These are phyloP conservation scores for Pascua guehoae DNA, from an alignment of 1,284 basidiomycete genomes.

Conservation along the genomic window DNA sequence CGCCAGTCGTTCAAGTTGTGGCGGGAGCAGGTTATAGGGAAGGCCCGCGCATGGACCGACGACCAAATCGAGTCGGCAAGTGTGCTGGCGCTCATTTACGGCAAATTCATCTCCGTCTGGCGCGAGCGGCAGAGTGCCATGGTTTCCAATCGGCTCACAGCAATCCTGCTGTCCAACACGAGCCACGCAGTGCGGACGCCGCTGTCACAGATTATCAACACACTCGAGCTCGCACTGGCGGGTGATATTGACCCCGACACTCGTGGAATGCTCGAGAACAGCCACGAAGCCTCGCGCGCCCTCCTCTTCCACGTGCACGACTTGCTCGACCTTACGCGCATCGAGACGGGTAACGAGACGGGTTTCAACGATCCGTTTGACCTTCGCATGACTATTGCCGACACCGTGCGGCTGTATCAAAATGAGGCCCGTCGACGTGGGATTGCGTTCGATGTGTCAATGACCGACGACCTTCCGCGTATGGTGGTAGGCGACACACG, in stretches of 20 bases:
- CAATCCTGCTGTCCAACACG: slow-evolving; percentile 78
- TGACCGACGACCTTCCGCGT: slow-evolving; percentile 56
- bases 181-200: slow-evolving; percentile 68
- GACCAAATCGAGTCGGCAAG: slow-evolving; percentile 84
- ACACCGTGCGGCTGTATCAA: slow-evolving; percentile 59
- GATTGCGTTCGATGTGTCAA: slow-evolving; percentile 62
- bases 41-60: slow-evolving; percentile 73
- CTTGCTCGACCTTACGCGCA: slow-evolving; percentile 73
- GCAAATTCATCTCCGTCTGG: slow-evolving; percentile 77
- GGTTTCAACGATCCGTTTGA: slow-evolving; percentile 80
- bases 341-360: slow-evolving; percentile 75
- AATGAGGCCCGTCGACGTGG: slow-evolving; percentile 68
- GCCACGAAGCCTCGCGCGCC: slow-evolving; percentile 76
- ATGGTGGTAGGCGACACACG: slow-evolving; percentile 66
- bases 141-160: slow-evolving; percentile 65
- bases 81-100: slow-evolving; percentile 70
- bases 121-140: slow-evolving; percentile 76
- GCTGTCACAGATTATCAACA: slow-evolving; percentile 56
- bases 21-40: slow-evolving; percentile 72
- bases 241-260: slow-evolving; percentile 74
- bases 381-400: slow-evolving; percentile 63
- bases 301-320: slow-evolving; percentile 82
- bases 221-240: slow-evolving; percentile 78
- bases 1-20: slow-evolving; percentile 77
- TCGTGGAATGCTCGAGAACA: slow-evolving; percentile 70